A percentile compares a stretch with the other conserved stretches of the same genome.
phyloP scores from a whole-genome alignment of 2,329 filamentous ascomycete species.

The Colletotrichum abscissum region DNA sequence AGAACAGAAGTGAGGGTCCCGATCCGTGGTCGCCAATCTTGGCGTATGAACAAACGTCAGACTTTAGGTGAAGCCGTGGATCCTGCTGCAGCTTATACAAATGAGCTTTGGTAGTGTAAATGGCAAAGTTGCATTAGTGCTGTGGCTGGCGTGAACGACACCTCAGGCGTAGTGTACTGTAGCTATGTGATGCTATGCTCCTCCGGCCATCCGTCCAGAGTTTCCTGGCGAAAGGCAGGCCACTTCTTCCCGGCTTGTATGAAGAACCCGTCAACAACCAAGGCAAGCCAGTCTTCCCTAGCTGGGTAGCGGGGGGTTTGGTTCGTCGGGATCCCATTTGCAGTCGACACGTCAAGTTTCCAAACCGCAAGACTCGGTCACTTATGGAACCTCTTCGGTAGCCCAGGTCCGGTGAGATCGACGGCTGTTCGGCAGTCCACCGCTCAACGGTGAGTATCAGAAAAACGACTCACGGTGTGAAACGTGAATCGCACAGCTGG shows the following conservation, averaged over 20 bases:
- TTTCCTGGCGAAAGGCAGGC: neutral
- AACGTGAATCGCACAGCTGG: slow-evolving; percentile 31
- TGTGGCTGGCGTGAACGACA: slow-evolving; percentile 10
- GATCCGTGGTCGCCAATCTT: neutral
- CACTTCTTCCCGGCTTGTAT: neutral
- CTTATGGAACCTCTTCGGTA: neutral
- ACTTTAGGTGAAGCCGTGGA: neutral
- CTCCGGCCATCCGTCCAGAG: slow-evolving; percentile 15
- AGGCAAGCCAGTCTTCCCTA: neutral
- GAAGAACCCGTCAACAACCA: neutral
- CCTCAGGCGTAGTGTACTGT: slow-evolving; percentile 6
- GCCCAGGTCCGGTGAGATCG: slow-evolving; percentile 26
- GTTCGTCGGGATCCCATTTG: slow-evolving; percentile 12
- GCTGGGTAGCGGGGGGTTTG: no score
- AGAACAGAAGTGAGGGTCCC: neutral
- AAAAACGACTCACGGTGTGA: slow-evolving; percentile 21
- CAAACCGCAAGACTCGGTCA: neutral
- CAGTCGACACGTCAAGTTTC: slow-evolving; percentile 12
- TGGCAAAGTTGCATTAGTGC: slow-evolving; percentile 23
- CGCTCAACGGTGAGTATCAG: slow-evolving; percentile 14
- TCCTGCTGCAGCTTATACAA: slow-evolving; percentile 15
- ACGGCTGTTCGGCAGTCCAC: slow-evolving; percentile 27
- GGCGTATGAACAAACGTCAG: slow-evolving; percentile 8
- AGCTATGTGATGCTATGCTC: neutral
- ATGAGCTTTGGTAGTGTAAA: neutral